A percentile compares a stretch with the other conserved stretches of the same genome.
phyloP scores from a whole-genome alignment of 768 basidiomycete species.

The Ramaria sp. region DNA sequence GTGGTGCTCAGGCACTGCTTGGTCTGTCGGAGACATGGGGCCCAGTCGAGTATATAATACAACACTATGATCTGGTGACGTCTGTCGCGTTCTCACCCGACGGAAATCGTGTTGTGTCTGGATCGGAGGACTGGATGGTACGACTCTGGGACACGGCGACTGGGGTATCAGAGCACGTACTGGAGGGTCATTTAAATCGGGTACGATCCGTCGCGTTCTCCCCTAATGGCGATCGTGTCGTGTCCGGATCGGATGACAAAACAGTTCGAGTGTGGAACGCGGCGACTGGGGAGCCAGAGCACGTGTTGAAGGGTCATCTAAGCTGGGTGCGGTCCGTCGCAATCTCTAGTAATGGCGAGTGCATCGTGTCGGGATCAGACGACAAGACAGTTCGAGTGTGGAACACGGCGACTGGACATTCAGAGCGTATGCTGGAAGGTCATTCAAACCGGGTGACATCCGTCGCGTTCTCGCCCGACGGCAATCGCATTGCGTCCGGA shows the following conservation, averaged over 20 bases:
- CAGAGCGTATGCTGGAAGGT: too few species aligned
- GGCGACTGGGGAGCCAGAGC: constrained; percentile 1
- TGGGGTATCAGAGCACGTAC: not conserved
- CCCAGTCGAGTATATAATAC: not conserved
- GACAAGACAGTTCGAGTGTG: too few species aligned
- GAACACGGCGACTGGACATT: too few species aligned
- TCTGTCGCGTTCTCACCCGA: constrained; percentile 10
- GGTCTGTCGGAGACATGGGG: not conserved
- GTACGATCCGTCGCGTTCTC: not conserved
- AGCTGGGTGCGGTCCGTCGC: not conserved
- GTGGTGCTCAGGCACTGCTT: not conserved
- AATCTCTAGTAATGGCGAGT: too few species aligned
- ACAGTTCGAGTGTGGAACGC: constrained; percentile 10
- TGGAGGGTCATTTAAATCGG: not conserved
- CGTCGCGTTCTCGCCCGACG: constrained; percentile 15
- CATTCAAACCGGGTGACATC: too few species aligned
- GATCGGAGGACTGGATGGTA: not conserved
- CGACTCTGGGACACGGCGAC: not conserved
- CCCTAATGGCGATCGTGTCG: constrained; percentile 13
- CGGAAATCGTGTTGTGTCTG: constrained; percentile 10
- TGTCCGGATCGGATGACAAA: constrained; percentile 9
- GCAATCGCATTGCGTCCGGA: constrained; percentile 10
- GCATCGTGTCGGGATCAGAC: too few species aligned
- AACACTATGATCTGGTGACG: constrained; percentile 8
- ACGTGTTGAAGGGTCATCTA: not conserved